A percentile compares a stretch with the other conserved stretches of the same genome.
Evolutionary conservation across 2,329 filamentous ascomycete species (phyloP).

Genomic region (Colletotrichum higginsianum): DNA sequence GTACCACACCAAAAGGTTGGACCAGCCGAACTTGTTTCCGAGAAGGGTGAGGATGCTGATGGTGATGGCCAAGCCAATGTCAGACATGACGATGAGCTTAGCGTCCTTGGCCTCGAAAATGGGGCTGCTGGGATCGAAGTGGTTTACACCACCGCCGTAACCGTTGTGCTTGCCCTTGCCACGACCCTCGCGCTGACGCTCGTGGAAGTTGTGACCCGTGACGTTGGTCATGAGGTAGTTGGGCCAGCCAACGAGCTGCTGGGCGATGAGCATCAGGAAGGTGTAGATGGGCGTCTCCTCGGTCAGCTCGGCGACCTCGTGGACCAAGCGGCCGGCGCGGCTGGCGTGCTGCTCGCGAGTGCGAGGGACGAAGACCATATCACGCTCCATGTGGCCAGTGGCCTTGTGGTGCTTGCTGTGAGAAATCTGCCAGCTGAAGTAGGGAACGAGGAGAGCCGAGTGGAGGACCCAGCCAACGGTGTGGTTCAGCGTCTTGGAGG

Average conservation of each 20-base stretch:
- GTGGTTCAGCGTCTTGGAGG: slow-evolving; percentile 93
- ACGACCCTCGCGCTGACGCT: slow-evolving; percentile 91
- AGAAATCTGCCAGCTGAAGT: slow-evolving; percentile 99
- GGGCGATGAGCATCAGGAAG: slow-evolving; percentile 78
- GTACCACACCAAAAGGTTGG: slow-evolving; percentile 95
- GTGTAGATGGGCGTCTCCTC: slow-evolving; percentile 96
- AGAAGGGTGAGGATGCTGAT: slow-evolving; percentile 75
- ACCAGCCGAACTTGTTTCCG: slow-evolving; percentile 83
- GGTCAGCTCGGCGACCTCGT: slow-evolving; percentile 89
- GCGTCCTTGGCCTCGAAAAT: slow-evolving; percentile 94
- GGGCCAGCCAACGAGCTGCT: slow-evolving; percentile 95
- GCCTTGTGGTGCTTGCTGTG: slow-evolving; percentile 99
- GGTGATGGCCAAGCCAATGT: slow-evolving; percentile 82
- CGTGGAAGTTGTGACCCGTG: slow-evolving; percentile 96
- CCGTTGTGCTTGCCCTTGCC: slow-evolving; percentile 95
- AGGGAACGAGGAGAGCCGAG: slow-evolving; percentile 90
- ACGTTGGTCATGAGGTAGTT: slow-evolving; percentile 93
- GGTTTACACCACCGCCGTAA: slow-evolving; percentile 85
- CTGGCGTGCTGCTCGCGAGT: slow-evolving; percentile 86
- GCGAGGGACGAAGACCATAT: slow-evolving; percentile 99
- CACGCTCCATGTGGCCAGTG: slow-evolving; percentile 95
- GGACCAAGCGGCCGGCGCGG: slow-evolving; percentile 79
- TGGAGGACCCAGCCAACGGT: slow-evolving; percentile 93
- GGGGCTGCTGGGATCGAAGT: slow-evolving; percentile 91
- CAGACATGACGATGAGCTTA: slow-evolving; percentile 87